A percentile compares a stretch with the other conserved stretches of the same genome.
Conservation (phyloP, 768 basidiomycete genomes). For the Epithele typhae region DNA sequence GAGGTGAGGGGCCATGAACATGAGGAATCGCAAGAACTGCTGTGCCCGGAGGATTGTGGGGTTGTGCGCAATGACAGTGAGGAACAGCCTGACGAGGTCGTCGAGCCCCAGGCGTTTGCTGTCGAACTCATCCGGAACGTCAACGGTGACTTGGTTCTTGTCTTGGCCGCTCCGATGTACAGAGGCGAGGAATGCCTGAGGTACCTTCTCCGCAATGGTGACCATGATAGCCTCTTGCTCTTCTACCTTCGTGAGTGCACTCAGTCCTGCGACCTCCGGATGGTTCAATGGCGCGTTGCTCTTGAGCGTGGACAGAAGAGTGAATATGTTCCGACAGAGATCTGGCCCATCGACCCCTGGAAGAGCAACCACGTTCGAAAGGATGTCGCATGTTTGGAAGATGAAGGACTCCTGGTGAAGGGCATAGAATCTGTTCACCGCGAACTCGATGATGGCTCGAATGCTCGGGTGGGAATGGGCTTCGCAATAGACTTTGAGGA, state of each 20-base stretch:
- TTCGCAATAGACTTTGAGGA: conserved; percentile 69
- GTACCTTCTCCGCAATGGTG: conserved; percentile 66
- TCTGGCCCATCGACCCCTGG: conserved; percentile 45
- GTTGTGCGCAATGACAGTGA: conserved; percentile 79
- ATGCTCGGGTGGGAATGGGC: conserved; percentile 53
- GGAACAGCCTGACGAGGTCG: conserved; percentile 64
- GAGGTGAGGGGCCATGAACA: conserved; percentile 50
- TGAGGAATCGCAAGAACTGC: conserved; percentile 61
- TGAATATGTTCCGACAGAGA: conserved; percentile 53
- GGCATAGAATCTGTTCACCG: conserved; percentile 67
- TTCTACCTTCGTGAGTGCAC: conserved; percentile 54
- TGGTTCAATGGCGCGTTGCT: conserved; percentile 28
- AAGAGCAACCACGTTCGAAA: conserved; percentile 50
- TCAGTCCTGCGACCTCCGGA: conserved; percentile 64
- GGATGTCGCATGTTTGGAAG: conserved; percentile 65
- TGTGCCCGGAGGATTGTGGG: conserved; percentile 62
- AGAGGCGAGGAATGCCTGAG: conserved; percentile 61
- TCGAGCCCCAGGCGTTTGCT: conserved; percentile 52
- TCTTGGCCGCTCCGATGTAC: conserved; percentile 36
- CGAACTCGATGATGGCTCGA: conserved; percentile 64
- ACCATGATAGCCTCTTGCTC: conserved; percentile 71
- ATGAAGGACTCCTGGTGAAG: conserved; percentile 69
- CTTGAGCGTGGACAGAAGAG: conserved; percentile 55
- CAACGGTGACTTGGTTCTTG: conserved; percentile 33
- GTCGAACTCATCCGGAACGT: conserved; percentile 54